Percentiles rank a stretch among this genome's conserved stretches.
These are phyloP conservation scores for Cystobasidiaceae sp. DNA, from an alignment of 1,284 basidiomycete genomes.

Conservation along the genomic window DNA sequence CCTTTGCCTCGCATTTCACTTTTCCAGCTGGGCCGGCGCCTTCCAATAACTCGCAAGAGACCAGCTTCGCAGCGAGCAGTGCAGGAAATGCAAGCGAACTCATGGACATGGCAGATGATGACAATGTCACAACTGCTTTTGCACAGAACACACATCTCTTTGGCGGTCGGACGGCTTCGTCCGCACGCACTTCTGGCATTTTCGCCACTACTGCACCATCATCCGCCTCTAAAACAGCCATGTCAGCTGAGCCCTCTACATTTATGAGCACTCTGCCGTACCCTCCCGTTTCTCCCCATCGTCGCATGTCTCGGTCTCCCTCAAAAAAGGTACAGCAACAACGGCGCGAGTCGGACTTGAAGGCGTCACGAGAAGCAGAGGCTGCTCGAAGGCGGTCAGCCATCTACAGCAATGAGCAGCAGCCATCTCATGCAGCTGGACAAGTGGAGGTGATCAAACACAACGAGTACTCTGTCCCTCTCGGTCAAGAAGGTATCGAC, in stretches of 20 bases:
- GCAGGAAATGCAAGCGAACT: conserved; percentile 6
- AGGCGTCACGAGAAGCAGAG: conserved; percentile 11
- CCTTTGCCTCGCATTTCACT: conserved; percentile 14
- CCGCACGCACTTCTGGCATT: too few relatives aligned
- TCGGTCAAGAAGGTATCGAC: conserved; percentile 29
- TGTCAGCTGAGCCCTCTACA: neutral
- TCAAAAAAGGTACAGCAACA: conserved; percentile 7
- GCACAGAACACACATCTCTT: conserved; percentile 26
- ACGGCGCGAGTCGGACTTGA: neutral
- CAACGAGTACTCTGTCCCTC: conserved; percentile 28
- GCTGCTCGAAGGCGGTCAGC: neutral
- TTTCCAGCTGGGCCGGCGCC: too few relatives aligned
- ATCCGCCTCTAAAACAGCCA: too few relatives aligned
- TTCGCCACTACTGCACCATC: too few relatives aligned
- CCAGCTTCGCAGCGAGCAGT: neutral
- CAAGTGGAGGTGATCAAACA: too few relatives aligned
- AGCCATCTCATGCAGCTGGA: too few relatives aligned
- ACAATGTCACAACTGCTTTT: conserved; percentile 28
- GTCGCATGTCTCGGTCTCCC: conserved; percentile 6
- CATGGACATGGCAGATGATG: conserved; percentile 30
- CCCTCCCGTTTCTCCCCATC: neutral
- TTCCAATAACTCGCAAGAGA: neutral
- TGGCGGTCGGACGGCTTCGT: too few relatives aligned
- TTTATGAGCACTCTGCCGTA: neutral
- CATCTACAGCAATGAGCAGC: neutral